Base-by-base conservation (phyloP, 176 grass and related monocot species). In the Chloris gayana region DNA sequence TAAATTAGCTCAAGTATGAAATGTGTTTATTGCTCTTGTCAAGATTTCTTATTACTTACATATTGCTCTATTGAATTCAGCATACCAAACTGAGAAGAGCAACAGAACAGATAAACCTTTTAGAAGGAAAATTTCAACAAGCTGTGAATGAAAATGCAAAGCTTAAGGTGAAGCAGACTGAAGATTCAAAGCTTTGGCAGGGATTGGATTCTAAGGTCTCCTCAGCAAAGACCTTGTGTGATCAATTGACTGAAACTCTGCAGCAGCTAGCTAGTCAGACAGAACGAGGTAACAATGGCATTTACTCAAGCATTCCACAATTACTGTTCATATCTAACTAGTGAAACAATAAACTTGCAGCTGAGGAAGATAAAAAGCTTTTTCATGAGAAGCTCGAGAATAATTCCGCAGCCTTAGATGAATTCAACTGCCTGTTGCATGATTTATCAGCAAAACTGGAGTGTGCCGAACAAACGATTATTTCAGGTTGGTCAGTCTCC, bases 221-320 rank as follows among this genome's bases (percentile, higher is more conserved):
- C 66, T 97, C 86, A 80, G 91, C 88, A 37, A 93, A 93, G 59
- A 93, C 70, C 15, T 69, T 97, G 71, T 91, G 94, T 47, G 84
- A 97, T 87, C 91, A 97, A 74, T 75, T 97, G 30, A 97, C 87
- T 74, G 94, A 97, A 85, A 97, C 90, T 65, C 79, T 87, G 59
- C 87, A 93, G 73, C 83, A 85, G 62, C 79, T 93, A 75, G 88
- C 86, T 77, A 70, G 69, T 74, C 90, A 93, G 69, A 87, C 88
- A 78, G 81, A 75, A 76, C 49, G 70, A 89, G 94, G 94, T 97
- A 86, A 62, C 58, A 15, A 6, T 60, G 11, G 5, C 34, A 49
- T 66, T 84, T 76, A 66, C n/a, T 59, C 47, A 68, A 59, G 33
- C 41, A 75, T 6, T 74, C 25, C 50, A 70, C 2, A 26, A 51